Conservation (phyloP, 805 yeast genomes). For the Saturnispora silvae region DNA sequence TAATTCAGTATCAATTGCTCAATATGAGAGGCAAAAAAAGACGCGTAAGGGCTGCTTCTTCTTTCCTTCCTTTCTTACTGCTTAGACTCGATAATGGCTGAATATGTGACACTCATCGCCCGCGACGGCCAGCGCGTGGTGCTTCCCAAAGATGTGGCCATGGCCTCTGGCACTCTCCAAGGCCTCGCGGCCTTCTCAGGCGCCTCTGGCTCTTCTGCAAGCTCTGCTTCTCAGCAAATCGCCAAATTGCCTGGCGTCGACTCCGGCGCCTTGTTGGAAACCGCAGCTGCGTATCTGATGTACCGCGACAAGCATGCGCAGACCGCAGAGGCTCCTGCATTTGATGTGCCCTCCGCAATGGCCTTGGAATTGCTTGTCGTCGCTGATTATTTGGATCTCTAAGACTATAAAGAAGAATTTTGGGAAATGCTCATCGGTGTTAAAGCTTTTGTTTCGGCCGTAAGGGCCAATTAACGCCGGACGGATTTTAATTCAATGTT, state of each 20-base stretch:
- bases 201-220: slow-evolving; percentile 35
- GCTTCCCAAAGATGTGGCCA: slow-evolving; percentile 64
- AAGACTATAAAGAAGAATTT: neutral
- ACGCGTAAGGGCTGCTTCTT: too few relatives aligned
- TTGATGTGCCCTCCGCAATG: slow-evolving; percentile 87
- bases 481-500: too few relatives aligned
- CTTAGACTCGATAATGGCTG: too few relatives aligned
- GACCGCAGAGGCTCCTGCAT: slow-evolving; percentile 64
- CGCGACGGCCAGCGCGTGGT: slow-evolving; percentile 57
- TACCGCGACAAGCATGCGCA: slow-evolving; percentile 62
- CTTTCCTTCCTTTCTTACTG: neutral
- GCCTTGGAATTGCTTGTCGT: slow-evolving; percentile 87
- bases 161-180: slow-evolving; percentile 53
- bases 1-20: too few relatives aligned
- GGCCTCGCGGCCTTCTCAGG: slow-evolving; percentile 49
- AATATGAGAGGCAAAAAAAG: too few relatives aligned
- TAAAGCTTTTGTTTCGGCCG: too few relatives aligned
- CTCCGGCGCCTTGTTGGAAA: slow-evolving; percentile 34
- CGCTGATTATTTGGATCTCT: slow-evolving; percentile 64
- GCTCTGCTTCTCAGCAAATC: too few relatives aligned
- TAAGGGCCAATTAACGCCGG: too few relatives aligned
- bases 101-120: slow-evolving; percentile 55
- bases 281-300: slow-evolving; percentile 76
- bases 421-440: too few relatives aligned
- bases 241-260: neutral